Conservation (phyloP, 2,329 filamentous ascomycete species). For the Pseudogymnoascus sp. region DNA sequence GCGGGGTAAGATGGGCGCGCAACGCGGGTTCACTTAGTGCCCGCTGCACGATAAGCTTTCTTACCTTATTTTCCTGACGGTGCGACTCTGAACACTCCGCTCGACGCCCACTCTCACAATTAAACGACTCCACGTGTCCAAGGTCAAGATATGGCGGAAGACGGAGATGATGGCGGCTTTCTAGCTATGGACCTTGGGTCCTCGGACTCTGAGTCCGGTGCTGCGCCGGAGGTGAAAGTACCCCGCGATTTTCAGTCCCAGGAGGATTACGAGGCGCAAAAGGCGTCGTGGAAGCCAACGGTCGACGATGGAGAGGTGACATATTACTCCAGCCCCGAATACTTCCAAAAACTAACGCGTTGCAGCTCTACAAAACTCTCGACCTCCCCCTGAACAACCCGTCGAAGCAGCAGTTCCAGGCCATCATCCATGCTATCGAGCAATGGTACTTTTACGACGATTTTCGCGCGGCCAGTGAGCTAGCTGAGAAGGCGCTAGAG, state of each 20-base stretch:
- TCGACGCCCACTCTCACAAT: not conserved
- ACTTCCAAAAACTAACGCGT: not conserved
- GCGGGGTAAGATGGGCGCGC: not conserved
- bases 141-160: constrained; percentile 10
- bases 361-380: constrained; percentile 23
- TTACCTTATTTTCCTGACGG: not conserved
- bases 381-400: constrained; percentile 21
- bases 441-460: constrained; percentile 27
- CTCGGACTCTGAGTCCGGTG: constrained; percentile 27
- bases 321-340: not conserved
- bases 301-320: constrained; percentile 26
- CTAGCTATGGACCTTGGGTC: constrained; percentile 38
- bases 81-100: not conserved
- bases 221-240: constrained; percentile 16
- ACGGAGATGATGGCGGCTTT: constrained; percentile 33
- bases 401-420: constrained; percentile 25
- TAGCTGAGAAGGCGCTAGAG: not conserved
- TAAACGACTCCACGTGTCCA: not conserved
- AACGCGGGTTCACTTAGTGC: constrained; percentile 3
- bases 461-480: constrained; percentile 22
- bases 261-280: constrained; percentile 22
- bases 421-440: constrained; percentile 28
- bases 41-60: constrained; percentile 6
- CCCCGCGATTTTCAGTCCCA: constrained; percentile 28
- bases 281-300: constrained; percentile 22